These are phyloP conservation scores for Amanita subjunquillea DNA, from an alignment of 768 basidiomycete genomes.

Conservation along the genomic window DNA sequence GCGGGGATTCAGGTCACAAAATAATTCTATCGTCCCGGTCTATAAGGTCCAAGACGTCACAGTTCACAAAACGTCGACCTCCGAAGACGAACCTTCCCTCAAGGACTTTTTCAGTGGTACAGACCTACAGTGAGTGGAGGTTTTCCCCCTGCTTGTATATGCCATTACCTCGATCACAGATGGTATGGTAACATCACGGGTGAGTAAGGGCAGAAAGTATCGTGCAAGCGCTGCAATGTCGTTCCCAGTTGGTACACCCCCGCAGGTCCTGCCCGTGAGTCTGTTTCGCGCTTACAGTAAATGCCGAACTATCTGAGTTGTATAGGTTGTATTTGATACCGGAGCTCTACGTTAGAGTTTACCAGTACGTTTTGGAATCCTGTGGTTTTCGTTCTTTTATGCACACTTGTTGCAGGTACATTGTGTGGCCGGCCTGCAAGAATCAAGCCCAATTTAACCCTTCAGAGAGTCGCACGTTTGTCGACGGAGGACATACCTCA, in stretches of 20 bases:
- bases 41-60: conserved; percentile 10
- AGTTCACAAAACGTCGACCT: conserved; percentile 20
- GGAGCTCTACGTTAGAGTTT: conserved; percentile 8
- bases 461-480: conserved; percentile 39
- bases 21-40: conserved; percentile 20
- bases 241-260: conserved; percentile 36
- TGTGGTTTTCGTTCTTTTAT: no score
- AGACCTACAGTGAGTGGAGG: conserved; percentile 38
- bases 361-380: no score
- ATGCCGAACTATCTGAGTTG: no score
- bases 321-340: conserved; percentile 49
- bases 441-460: conserved; percentile 28
- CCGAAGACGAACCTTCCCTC: conserved; percentile 29
- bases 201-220: conserved; percentile 9
- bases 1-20: conserved; percentile 17
- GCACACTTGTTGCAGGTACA: no score
- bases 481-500: conserved; percentile 28
- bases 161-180: conserved; percentile 15
- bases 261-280: conserved; percentile 31
- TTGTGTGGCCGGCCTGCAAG: no score
- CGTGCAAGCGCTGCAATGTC: neutral
- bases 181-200: conserved; percentile 45
- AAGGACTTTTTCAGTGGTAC: conserved; percentile 45
- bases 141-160: neutral
- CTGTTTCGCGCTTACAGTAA: conserved; percentile 8